Conservation (phyloP, 169 alveolate species). For the Eimeria falciformis region DNA sequence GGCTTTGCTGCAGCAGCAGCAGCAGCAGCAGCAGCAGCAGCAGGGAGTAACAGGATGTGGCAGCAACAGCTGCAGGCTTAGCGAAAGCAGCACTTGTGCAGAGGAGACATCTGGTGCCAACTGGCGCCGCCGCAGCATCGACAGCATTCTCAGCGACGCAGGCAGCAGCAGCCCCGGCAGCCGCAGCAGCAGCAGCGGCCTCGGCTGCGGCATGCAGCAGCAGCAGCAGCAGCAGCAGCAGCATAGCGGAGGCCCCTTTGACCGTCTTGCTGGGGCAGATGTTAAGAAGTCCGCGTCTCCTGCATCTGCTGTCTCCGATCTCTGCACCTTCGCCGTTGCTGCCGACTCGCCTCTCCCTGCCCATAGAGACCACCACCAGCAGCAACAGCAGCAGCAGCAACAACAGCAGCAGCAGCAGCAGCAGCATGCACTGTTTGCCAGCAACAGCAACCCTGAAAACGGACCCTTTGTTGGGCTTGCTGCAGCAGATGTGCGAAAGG, state of each 20-base stretch:
- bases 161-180: conserved; percentile 65
- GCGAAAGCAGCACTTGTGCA: conserved; percentile 58
- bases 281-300: conserved; percentile 3
- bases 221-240: conserved; percentile 57
- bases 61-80: conserved; percentile 66
- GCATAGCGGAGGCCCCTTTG: conserved; percentile 7
- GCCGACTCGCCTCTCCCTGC: not conserved
- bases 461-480: conserved; percentile 23
- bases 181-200: conserved; percentile 48
- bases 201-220: not conserved
- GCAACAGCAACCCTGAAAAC: not conserved
- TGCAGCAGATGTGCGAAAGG: conserved; percentile 7
- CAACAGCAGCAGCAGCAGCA: conserved; percentile 25
- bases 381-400: conserved; percentile 52
- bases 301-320: conserved; percentile 21
- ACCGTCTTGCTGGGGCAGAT: conserved; percentile 23
- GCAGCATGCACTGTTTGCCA: not conserved
- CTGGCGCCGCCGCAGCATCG: conserved; percentile 50
- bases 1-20: conserved; percentile 63
- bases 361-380: conserved; percentile 36
- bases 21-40: conserved; percentile 57
- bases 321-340: not conserved
- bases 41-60: conserved; percentile 29
- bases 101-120: conserved; percentile 49
- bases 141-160: conserved; percentile 38